Base-by-base conservation (phyloP, 345 rosid species). In the Rhizophora apiculata region DNA sequence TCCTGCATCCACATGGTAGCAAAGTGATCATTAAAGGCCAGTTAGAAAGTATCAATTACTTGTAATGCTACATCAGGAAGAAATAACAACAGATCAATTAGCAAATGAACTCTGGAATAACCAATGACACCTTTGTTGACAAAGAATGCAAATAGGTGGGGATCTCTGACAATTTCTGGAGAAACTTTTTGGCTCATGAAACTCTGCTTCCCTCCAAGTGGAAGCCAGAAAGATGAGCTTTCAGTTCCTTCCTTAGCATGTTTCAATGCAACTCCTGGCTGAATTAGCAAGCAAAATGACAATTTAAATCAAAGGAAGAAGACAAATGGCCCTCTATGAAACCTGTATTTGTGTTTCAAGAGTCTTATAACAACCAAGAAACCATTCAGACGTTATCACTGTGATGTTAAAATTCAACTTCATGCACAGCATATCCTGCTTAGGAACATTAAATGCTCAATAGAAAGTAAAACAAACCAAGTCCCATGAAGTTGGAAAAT, bases 181-280 rank as follows among this genome's bases (percentile, higher is more conserved):
- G 92, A 72, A 74, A 76, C 78, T 60, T 85, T 89, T 83, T 87
- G 86, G 83, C 91, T 86, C 70, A 83, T 85, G 86, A 87, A 89
- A 77, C 80, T 84, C 82, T 96, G 98, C 82, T 96, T 96, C 49
- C 98, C 99, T 73, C 99, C 99, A 75, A 96, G 92, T 68, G 98
- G 87, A 84, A 73, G 84, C 99, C 99, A 96, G 80, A 96, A 96
- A 68, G 96, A 72, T 29, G 97, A 90, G 82, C 88, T 96, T 83
- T 92, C 99, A 21, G 97, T 90, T 68, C 99, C 99, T 82, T 96
- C 99, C 76, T 92, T 95, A 51, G 92, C 88, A 79, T 89, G 96
- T 82, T 95, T 95, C 73, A 95, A 43, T 81, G 87, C 63, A 72
- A 74, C 84, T 72, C 97, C 99, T 43, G 97, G 96, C 99, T 96